A percentile compares a stretch with the other conserved stretches of the same genome.
These are phyloP conservation scores for Aspergillus udagawae DNA, from an alignment of 2,329 filamentous ascomycete species.

Conservation along the genomic window DNA sequence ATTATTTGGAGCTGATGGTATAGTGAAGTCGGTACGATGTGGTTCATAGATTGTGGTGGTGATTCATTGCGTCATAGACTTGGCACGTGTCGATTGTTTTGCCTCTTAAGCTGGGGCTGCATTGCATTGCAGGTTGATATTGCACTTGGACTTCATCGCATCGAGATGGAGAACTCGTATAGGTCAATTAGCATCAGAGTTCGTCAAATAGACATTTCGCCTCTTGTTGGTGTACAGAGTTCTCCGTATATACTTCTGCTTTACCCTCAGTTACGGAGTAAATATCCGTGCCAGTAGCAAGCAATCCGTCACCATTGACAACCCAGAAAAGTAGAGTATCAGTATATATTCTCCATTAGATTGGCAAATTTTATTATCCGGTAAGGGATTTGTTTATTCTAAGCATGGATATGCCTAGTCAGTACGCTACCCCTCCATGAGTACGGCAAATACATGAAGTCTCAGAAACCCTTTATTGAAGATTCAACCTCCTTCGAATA, in stretches of 20 bases:
- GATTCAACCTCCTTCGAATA: background rate
- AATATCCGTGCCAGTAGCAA: background rate
- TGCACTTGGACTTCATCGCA: background rate
- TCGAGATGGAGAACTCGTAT: background rate
- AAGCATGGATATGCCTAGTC: background rate
- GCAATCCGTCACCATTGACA: background rate
- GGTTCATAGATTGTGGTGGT: background rate
- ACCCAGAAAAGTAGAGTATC: too few species aligned
- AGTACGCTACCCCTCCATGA: too few species aligned
- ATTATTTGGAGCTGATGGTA: background rate
- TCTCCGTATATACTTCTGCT: background rate
- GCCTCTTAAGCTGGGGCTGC: background rate
- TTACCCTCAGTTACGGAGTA: background rate
- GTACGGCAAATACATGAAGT: too few species aligned
- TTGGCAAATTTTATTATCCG: background rate
- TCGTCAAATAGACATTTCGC: background rate
- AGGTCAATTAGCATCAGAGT: background rate
- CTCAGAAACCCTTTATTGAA: background rate
- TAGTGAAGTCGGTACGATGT: background rate
- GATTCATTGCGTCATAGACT: background rate
- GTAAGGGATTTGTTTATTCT: background rate
- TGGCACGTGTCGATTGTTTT: background rate
- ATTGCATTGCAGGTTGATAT: background rate
- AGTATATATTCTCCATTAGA: background rate
- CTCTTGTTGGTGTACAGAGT: background rate